A percentile compares a stretch with the other conserved stretches of the same genome.
Evolutionary conservation across 768 basidiomycete species (phyloP).

Genomic region (Clitopilus hobsonii): DNA sequence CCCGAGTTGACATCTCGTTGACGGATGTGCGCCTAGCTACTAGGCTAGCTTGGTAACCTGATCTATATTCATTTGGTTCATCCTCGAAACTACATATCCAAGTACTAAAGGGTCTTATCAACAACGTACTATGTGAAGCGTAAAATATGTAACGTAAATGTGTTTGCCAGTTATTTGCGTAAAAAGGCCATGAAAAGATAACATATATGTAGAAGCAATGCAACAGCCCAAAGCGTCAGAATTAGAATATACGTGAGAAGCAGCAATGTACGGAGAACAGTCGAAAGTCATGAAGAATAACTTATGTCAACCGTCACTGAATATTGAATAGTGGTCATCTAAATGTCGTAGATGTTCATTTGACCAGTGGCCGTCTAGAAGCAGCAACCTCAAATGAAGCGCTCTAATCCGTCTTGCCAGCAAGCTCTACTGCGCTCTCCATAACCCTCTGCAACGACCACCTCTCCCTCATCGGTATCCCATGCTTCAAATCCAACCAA

Average conservation of each 20-base stretch:
- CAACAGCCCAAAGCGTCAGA: not conserved
- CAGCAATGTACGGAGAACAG: not conserved
- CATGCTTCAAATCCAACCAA: conserved; percentile 86
- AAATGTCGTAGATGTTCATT: not conserved
- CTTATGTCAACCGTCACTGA: not conserved
- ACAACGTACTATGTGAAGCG: not conserved
- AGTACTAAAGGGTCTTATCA: not conserved
- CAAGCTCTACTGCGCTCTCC: conserved; percentile 71
- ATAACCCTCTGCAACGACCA: conserved; percentile 79
- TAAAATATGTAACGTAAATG: not conserved
- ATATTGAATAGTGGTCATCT: not conserved
- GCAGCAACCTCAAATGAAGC: not conserved
- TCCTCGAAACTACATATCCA: not conserved
- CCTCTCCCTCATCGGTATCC: conserved; percentile 45
- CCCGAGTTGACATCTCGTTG: no score
- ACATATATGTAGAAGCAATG: not conserved
- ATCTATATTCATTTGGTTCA: not conserved
- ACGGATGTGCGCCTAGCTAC: no score
- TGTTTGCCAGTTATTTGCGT: not conserved
- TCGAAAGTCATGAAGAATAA: not conserved
- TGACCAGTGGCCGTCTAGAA: not conserved
- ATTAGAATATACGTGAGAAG: not conserved
- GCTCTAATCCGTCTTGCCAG: not conserved
- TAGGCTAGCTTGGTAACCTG: not conserved
- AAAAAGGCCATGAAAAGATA: not conserved